Base-by-base conservation (phyloP, 2,329 filamentous ascomycete species). In the Mariannaea elegans region DNA sequence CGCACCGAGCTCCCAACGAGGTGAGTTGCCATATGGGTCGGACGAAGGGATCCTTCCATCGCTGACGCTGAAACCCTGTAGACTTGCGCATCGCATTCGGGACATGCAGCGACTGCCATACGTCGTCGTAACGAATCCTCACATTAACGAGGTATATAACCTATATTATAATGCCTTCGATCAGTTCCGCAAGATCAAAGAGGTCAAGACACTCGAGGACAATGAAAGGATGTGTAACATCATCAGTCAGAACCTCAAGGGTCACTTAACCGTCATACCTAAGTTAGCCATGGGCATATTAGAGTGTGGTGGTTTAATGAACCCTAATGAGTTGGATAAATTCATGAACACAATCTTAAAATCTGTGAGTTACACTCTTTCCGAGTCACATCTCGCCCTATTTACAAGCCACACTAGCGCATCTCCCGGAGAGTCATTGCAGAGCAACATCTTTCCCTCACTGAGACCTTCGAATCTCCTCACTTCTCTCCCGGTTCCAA, bases 161-260 rank as follows among this genome's bases (percentile, higher is more conserved):
- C 84, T 97, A 7, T 99, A 99, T 81, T 97, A 97, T 78, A 89
- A 89, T 66, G 94, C 95, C n/a, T 99, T 99, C 71, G 95, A 99
- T 74, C 88, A 84, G 52, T 91, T 98, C 65, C 91, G 95, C 46
- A 90, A 90, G 66, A 82, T 97, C 38, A 89, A 89, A 49, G 93
- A 97, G 72, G 88, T 99, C 68, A 90, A 90, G 71, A 91, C 88
- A 0, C 79, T 97, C 32, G 91, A 97, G 29, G 94, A 98, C 71
- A 99, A 99, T 74, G 93, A 97, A 66, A 81, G 77, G 41, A 90
- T 97, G 69, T 99, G 95, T 80, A 85, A 91, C 54, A 82, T 93
- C 57, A 88, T 99, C 59, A 87, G 89, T 59, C 82, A 88, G 57
- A 97, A 90, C 64, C 83, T 99, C 61, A 90, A 89, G 72, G 91